These are phyloP conservation scores for Ustilago shanxiensis DNA, from an alignment of 1,284 basidiomycete genomes.

Conservation along the genomic window DNA sequence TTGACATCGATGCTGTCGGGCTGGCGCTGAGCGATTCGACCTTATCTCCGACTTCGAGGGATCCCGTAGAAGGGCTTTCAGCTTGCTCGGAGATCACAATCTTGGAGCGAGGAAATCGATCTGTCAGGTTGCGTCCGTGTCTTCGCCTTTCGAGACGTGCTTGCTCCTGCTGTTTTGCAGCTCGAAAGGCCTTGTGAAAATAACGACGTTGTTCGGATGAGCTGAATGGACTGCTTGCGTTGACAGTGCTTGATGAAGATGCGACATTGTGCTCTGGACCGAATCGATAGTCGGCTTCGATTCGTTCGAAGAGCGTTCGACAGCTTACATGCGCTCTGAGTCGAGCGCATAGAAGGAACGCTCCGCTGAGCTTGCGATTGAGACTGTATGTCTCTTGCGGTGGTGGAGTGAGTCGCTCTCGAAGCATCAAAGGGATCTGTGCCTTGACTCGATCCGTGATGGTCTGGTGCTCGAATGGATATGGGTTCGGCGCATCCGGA, in stretches of 20 bases:
- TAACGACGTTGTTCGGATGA: conserved; percentile 35
- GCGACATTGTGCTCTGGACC: conserved; percentile 16
- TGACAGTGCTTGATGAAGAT: background rate
- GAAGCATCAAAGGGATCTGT: conserved; percentile 91
- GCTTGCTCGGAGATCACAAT: conserved; percentile 22
- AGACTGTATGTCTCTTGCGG: conserved; percentile 94
- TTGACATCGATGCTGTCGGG: conserved; percentile 72
- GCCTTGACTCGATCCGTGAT: conserved; percentile 82
- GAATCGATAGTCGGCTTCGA: conserved; percentile 29
- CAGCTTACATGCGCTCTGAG: conserved; percentile 84
- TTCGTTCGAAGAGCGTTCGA: conserved; percentile 72
- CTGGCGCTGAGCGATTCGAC: conserved; percentile 37
- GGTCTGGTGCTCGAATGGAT: conserved; percentile 77
- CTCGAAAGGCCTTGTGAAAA: conserved; percentile 31
- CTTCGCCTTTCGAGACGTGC: conserved; percentile 3
- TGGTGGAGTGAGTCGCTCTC: conserved; percentile 88
- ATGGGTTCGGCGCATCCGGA: conserved; percentile 75
- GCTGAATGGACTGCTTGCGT: conserved; percentile 12
- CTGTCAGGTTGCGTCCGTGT: conserved; percentile 41
- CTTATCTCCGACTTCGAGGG: conserved; percentile 14
- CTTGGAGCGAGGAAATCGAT: conserved; percentile 45
- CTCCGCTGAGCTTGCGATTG: conserved; percentile 93
- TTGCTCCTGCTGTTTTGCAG: conserved; percentile 2
- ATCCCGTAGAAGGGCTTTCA: conserved; percentile 1
- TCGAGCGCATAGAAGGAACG: conserved; percentile 89